Evolutionary conservation across 2,329 filamentous ascomycete genomes (phyloP).

Genomic region (Botrytis aclada): DNA sequence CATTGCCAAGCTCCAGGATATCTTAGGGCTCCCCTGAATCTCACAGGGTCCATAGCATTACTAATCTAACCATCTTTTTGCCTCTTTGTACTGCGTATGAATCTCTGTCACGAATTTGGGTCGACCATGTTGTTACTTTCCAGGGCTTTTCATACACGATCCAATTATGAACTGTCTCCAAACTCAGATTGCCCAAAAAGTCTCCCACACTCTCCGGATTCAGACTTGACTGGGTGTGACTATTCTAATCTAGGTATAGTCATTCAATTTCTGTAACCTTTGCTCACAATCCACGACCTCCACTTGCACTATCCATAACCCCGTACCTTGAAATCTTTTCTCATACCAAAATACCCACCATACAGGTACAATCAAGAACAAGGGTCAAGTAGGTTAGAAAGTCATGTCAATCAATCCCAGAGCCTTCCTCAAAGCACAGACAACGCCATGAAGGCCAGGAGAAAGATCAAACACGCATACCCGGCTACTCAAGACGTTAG

Average conservation of each 20-base stretch:
- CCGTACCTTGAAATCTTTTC: background rate
- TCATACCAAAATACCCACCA: background rate
- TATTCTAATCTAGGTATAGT: background rate
- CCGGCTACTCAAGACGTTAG: slow-evolving; percentile 24
- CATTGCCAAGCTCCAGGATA: background rate
- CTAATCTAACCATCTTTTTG: background rate
- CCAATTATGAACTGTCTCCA: background rate
- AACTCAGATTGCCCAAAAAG: background rate
- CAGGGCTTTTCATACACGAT: background rate
- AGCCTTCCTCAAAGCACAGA: slow-evolving; percentile 21
- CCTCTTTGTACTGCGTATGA: background rate
- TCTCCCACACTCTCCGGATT: background rate
- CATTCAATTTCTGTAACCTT: background rate
- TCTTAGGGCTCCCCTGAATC: slow-evolving; percentile 1
- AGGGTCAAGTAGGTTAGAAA: background rate
- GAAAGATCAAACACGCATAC: slow-evolving; percentile 17
- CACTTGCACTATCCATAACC: background rate
- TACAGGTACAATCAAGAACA: background rate
- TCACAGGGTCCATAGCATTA: background rate
- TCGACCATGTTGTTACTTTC: background rate
- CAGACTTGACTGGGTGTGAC: background rate
- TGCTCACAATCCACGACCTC: background rate
- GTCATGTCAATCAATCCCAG: background rate
- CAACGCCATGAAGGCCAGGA: slow-evolving; percentile 25
- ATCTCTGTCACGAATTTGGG: background rate